Evolutionary conservation across 1,139 yeast genomes (phyloP).

Genomic region (Hansenula anomala): DNA sequence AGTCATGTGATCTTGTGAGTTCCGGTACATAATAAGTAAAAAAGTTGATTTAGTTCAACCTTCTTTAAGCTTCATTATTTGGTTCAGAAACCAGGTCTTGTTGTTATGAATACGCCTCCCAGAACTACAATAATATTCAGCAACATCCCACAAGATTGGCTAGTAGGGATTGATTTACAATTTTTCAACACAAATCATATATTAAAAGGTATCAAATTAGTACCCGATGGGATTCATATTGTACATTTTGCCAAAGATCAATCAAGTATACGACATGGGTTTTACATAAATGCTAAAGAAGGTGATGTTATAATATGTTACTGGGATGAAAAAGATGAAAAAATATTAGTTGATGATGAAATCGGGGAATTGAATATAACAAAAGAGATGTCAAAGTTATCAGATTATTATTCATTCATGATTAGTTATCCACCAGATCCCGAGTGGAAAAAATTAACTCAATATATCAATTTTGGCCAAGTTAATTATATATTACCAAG

Average conservation of each 20-base stretch:
- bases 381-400: conserved; percentile 21
- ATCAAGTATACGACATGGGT: conserved; percentile 25
- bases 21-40: not conserved
- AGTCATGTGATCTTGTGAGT: not conserved
- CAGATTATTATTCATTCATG: conserved; percentile 28
- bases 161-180: conserved; percentile 33
- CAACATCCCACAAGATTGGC: conserved; percentile 26
- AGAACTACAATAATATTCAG: conserved; percentile 24
- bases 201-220: conserved; percentile 31
- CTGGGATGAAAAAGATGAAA: conserved; percentile 26
- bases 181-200: conserved; percentile 30
- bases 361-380: conserved; percentile 27
- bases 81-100: no score
- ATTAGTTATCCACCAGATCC: conserved; percentile 22
- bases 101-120: conserved; percentile 23
- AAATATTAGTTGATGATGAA: conserved; percentile 22
- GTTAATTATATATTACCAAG: conserved; percentile 22
- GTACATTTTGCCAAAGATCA: conserved; percentile 32
- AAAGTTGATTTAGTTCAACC: no score
- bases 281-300: conserved; percentile 23
- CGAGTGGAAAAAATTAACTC: conserved; percentile 24
- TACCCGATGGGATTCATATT: conserved; percentile 33
- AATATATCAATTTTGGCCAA: conserved; percentile 15
- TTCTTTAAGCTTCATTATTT: no score
- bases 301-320: conserved; percentile 18